Percentiles rank a stretch among this genome's conserved stretches.
phyloP scores from a whole-genome alignment of 768 basidiomycete genomes.

The Boletus subparvulus region DNA sequence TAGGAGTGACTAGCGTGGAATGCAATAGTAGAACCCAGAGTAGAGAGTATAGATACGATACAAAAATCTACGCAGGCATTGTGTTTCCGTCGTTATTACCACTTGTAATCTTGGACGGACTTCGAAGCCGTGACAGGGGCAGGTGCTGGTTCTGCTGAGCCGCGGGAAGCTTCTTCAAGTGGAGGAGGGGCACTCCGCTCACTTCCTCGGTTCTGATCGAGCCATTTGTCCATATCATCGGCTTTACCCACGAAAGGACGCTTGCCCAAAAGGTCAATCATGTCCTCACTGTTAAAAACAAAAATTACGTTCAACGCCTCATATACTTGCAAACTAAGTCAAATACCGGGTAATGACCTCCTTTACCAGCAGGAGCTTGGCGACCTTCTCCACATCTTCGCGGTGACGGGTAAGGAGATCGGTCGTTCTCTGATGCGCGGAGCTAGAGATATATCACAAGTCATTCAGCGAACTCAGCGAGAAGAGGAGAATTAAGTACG shows the following conservation, averaged over 20 bases:
- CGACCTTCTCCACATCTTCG: slow-evolving; percentile 92
- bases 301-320: slow-evolving; percentile 1
- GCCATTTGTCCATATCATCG: slow-evolving; percentile 97
- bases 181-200: slow-evolving; percentile 68
- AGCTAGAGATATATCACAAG: slow-evolving; percentile 36
- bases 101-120: slow-evolving; percentile 33
- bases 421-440: slow-evolving; percentile 81
- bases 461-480: not conserved
- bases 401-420: slow-evolving; percentile 77
- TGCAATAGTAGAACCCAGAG: slow-evolving; percentile 49
- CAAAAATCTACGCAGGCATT: slow-evolving; percentile 4
- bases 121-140: slow-evolving; percentile 48
- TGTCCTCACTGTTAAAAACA: slow-evolving; percentile 64
- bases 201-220: slow-evolving; percentile 71
- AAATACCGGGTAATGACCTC: slow-evolving; percentile 90
- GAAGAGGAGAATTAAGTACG: slow-evolving; percentile 39
- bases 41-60: slow-evolving; percentile 32
- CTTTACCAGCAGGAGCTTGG: slow-evolving; percentile 85
- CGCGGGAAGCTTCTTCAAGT: slow-evolving; percentile 46
- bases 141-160: slow-evolving; percentile 44
- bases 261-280: slow-evolving; percentile 80
- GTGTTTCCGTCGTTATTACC: slow-evolving; percentile 7
- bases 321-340: not conserved
- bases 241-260: slow-evolving; percentile 74
- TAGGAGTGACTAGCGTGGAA: slow-evolving; percentile 38